These are phyloP conservation scores for Pichia sp. DNA, from an alignment of 1,139 yeast genomes.

Conservation along the genomic window DNA sequence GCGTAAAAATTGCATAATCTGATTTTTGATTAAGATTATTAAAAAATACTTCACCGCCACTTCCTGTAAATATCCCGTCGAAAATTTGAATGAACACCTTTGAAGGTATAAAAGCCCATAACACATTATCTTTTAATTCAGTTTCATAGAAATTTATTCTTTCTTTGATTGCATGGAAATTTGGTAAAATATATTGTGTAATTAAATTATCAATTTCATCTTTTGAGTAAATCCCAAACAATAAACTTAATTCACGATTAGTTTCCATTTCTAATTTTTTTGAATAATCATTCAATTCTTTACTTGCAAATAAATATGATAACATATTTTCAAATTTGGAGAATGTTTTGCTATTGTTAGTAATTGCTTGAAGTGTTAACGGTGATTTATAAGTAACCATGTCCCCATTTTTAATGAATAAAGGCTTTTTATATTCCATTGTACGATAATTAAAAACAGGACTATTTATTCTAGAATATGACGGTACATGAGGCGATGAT, in stretches of 20 bases:
- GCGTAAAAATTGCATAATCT: slow-evolving; percentile 10
- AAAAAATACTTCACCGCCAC: background rate
- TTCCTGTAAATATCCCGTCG: background rate
- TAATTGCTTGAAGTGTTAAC: slow-evolving; percentile 1
- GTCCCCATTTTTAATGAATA: slow-evolving; percentile 14
- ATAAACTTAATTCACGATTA: background rate
- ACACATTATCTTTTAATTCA: slow-evolving; percentile 12
- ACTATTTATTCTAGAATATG: background rate
- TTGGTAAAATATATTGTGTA: slow-evolving; percentile 7
- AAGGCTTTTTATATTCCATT: slow-evolving; percentile 6
- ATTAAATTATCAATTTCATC: slow-evolving; percentile 10
- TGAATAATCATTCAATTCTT: slow-evolving; percentile 4
- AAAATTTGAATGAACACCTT: slow-evolving; percentile 5
- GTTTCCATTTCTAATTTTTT: background rate
- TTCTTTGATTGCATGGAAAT: slow-evolving; percentile 18
- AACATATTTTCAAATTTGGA: slow-evolving; percentile 6
- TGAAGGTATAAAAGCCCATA: slow-evolving; percentile 11
- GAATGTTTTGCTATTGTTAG: slow-evolving; percentile 6
- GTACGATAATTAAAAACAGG: slow-evolving; percentile 4
- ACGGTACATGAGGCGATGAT: background rate
- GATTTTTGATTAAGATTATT: slow-evolving; percentile 2
- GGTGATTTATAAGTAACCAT: slow-evolving; percentile 8
- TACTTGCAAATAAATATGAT: slow-evolving; percentile 5
- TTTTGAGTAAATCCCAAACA: slow-evolving; percentile 1
- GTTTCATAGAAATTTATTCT: slow-evolving; percentile 14